phyloP scores from a whole-genome alignment of 1,284 basidiomycete genomes.

The Blastosporella zonata region DNA sequence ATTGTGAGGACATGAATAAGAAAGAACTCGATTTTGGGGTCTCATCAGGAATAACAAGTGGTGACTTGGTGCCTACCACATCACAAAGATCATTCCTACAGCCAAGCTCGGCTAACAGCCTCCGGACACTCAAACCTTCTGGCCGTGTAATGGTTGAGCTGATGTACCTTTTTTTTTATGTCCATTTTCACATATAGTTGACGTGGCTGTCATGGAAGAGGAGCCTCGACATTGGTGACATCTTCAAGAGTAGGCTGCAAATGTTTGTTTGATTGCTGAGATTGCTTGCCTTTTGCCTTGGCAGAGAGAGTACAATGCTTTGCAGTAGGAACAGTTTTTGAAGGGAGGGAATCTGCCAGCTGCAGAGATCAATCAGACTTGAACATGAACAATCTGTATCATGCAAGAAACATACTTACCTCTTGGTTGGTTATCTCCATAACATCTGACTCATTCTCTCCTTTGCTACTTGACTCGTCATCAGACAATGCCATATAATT shows the following conservation, averaged over 20 bases:
- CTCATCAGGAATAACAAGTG: no score
- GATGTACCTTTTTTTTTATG: no score
- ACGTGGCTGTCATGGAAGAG: background rate
- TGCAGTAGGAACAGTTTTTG: background rate
- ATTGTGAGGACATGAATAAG: no score
- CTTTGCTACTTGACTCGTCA: background rate
- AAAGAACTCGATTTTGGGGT: no score
- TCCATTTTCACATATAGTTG: no score
- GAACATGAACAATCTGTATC: background rate
- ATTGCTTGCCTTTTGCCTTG: background rate
- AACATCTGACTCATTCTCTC: background rate
- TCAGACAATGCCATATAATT: no score
- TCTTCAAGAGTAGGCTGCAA: background rate
- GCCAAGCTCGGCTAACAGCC: no score
- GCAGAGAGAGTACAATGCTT: background rate
- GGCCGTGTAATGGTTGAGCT: no score
- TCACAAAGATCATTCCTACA: no score
- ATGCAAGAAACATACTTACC: background rate
- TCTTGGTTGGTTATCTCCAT: constrained; percentile 3
- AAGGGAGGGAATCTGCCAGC: background rate
- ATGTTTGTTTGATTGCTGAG: background rate
- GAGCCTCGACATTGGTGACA: background rate
- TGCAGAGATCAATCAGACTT: background rate
- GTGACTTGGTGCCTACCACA: no score
- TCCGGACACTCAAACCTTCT: no score